phyloP scores from a whole-genome alignment of 371 early-diverging fungal genomes.

The Mucor piriformis region DNA sequence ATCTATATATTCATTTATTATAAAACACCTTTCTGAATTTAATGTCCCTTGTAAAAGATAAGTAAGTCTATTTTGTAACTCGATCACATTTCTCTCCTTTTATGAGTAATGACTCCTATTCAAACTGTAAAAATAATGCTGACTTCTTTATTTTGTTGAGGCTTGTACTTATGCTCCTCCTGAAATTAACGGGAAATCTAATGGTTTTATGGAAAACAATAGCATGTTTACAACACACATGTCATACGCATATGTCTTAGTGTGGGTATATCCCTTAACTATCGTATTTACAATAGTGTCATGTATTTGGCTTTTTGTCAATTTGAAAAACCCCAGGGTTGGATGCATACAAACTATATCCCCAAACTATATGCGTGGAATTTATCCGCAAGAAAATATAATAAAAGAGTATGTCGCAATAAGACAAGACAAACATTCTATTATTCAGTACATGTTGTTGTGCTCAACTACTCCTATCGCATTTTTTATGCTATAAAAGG shows the following conservation, averaged over 20 bases:
- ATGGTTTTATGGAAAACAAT: background rate
- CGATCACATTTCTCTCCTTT: conserved; percentile 3
- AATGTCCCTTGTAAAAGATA: background rate
- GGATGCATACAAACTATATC: background rate
- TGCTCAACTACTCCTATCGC: too few relatives aligned
- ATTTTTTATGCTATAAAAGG: too few relatives aligned
- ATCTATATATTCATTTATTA: background rate
- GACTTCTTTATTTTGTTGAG: background rate
- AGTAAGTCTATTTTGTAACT: background rate
- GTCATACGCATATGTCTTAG: background rate
- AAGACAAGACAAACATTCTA: too few relatives aligned
- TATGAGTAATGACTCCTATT: background rate
- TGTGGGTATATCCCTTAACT: too few relatives aligned
- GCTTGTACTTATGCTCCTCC: background rate
- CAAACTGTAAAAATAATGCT: background rate
- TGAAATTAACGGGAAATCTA: background rate
- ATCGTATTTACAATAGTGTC: background rate
- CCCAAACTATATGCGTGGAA: background rate
- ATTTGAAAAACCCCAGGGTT: background rate
- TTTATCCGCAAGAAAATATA: background rate
- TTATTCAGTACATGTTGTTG: too few relatives aligned
- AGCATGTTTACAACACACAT: background rate
- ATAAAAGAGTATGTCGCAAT: too few relatives aligned
- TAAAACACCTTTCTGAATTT: background rate
- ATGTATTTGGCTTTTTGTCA: background rate